Evolutionary conservation across 306 rosid genomes (phyloP), one percentile per base, ranked within the genome.

Genomic region (Morella rubra): DNA sequence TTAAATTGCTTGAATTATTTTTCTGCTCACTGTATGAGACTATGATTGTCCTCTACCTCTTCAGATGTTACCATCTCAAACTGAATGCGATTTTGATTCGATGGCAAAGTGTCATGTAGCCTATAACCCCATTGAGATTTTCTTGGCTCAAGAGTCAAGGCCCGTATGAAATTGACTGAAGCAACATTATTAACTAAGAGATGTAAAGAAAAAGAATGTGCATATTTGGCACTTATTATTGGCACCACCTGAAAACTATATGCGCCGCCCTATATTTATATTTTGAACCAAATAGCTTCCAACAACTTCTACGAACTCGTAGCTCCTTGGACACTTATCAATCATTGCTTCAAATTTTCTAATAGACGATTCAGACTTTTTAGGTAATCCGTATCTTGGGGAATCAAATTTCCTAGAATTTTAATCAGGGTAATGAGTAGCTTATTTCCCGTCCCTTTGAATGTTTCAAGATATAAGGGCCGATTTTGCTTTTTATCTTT

Each of bases 1-100:
- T 32, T 10, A 46, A 27, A 19, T 37, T 54, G 16, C 45, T 42
- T 44, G 55, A 50, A 68, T 76, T 64, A 61, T 74, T 80, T 73
- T 72, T 44, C 60, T 18, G 52, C 53, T 65, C 76, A 47, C 52
- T 47, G 11, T 11, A 77, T 6, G 32, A 27, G 1, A 27, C 37
- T 32, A 71, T 83, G 60, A 75, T 72, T 80, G 44, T 44, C 69
- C 68, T 77, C 86, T 69, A 42, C 77, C 61, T n/a, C 71, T 76
- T 18, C n/a, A 9, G 47, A 22, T 6, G 45, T 64, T 73, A 80
- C 74, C 77, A 76, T 61, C 81, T 75, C 18, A 62, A 68, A 52
- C 24, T 70, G 70, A 80, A 73, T 16, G 40, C 61, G 85, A 77
- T 74, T 81, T 74, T 82, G 86, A 89, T 87, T 81, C 50, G 84